Evolutionary conservation across 192 early-diverging fungal species (phyloP), one percentile per base, ranked within the genome.

Genomic region (Coemansia sp.): DNA sequence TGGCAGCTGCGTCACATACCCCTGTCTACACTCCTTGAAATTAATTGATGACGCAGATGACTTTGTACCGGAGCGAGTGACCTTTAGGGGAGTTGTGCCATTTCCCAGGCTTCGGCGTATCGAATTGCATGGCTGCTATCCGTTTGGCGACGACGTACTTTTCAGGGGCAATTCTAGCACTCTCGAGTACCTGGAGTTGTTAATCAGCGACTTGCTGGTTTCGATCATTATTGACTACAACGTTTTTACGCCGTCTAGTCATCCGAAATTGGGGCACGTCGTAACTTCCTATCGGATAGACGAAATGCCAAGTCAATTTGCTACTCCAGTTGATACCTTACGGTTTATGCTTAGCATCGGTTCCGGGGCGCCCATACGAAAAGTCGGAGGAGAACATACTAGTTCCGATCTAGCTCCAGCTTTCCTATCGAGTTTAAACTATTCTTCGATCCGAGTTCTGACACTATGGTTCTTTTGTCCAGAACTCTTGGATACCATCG

Each of bases 101-200:
- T 66, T 66, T 66, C 64, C 64, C 9, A 19, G 36, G 3, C 64
- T 66, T 19, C 48, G 48, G 21, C 24, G 21, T 1, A 29, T 66
- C 6, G 36, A n/a, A 10, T 53, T 36, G 9, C n/a, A 16, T 4
- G 40, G 50, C 14, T 29, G 39, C 34, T 66, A 66, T 35, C 64
- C 64, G 21, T 66, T 66, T 36, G 64, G 21, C 36, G 64, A 66
- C 11, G 64, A 66, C 45, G 24, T 35, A 0, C 19, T 53, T 27
- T 66, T 66, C n/a, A 51, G 64, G 21, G 64, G 50, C 6, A 66
- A 66, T 35, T 33, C 17, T 14, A 24, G 19, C 35, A 39, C 37
- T 4, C 19, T 66, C 2, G 64, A 66, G 37, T 19, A 11, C 24
- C 17, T 66, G 21, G 37, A 53, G 34, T 10, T 66, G 45, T 11